Evolutionary conservation across 805 yeast species (phyloP), one percentile per base, ranked within the genome.

Genomic region (Candida maris): DNA sequence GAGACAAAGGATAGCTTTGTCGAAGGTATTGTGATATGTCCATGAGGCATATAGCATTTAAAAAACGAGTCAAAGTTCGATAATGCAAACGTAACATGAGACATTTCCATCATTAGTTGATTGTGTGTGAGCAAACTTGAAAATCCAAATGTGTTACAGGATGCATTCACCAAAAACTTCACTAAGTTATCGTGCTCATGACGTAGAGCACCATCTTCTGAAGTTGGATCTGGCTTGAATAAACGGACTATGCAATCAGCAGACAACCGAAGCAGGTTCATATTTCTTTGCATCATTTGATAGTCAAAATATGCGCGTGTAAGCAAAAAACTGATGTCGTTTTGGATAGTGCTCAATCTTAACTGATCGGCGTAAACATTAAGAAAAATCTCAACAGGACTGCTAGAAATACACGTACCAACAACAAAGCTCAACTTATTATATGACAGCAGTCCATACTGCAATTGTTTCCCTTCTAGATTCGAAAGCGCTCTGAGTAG

Each of bases 21-120:
- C 1, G 72, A 61, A 1, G 78, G 76, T 5, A 74, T 38, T 0
- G 30, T 32, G 5, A 74, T 19, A 22, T 62, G 64, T 1, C 78
- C 79, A 40, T 54, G 51, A 2, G 63, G 50, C 1, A 61, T 64
- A 15, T 24, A 28, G 3, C 30, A 25, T 4, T 30, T 27, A 13
- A 42, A 23, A 6, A 16, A 16, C 8, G 37, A 24, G 24, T 52
- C 60, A 37, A 35, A 48, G 2, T 52, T 35, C 13, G 44, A 26
- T 4, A 48, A 4, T 5, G 34, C 34, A 19, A 53, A 6, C 3
- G 12, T 29, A 9, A 39, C 18, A 7, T 35, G 12, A 3, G 44
- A 32, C 2, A 44, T 38, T n/a, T 50, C 54, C 24, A 48, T 26
- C 15, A 36, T 35, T 3, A 47, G 30, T 19, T 45, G 52, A 21